Percentiles rank a stretch among this genome's conserved stretches.
These are phyloP conservation scores for Penicillium sp. DNA, from an alignment of 2,329 filamentous ascomycete species.

Conservation along the genomic window DNA sequence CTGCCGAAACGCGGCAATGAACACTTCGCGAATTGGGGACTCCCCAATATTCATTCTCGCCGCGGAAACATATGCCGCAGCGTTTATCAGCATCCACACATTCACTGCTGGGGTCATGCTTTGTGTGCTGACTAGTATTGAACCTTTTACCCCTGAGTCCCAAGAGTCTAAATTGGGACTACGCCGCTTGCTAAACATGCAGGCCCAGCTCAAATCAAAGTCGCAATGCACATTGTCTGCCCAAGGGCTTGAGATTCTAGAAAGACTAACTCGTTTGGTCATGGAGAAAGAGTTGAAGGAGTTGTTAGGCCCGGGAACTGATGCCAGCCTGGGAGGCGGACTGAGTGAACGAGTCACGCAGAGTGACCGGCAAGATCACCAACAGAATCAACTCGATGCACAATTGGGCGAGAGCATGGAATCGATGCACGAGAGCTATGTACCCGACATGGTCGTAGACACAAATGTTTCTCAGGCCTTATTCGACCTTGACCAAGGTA, in stretches of 20 bases:
- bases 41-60: constrained; percentile 17
- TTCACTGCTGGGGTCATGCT: constrained; percentile 28
- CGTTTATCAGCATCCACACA: constrained; percentile 28
- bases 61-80: constrained; percentile 25
- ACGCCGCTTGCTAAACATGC: constrained; percentile 22
- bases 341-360: background rate
- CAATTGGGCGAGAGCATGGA: background rate
- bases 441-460: constrained; percentile 11
- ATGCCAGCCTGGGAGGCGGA: background rate
- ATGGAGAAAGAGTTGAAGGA: constrained; percentile 27
- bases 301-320: constrained; percentile 10
- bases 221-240: constrained; percentile 12
- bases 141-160: constrained; percentile 18
- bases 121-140: constrained; percentile 25
- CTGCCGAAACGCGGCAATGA: constrained; percentile 24
- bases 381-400: background rate
- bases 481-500: constrained; percentile 25
- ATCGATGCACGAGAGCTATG: background rate
- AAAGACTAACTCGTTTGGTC: constrained; percentile 16
- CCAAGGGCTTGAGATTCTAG: constrained; percentile 24
- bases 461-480: constrained; percentile 20
- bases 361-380: background rate
- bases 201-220: constrained; percentile 14
- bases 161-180: constrained; percentile 21
- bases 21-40: constrained; percentile 12